Conservation (phyloP, 345 rosid species). For the Barbarea vulgaris region DNA sequence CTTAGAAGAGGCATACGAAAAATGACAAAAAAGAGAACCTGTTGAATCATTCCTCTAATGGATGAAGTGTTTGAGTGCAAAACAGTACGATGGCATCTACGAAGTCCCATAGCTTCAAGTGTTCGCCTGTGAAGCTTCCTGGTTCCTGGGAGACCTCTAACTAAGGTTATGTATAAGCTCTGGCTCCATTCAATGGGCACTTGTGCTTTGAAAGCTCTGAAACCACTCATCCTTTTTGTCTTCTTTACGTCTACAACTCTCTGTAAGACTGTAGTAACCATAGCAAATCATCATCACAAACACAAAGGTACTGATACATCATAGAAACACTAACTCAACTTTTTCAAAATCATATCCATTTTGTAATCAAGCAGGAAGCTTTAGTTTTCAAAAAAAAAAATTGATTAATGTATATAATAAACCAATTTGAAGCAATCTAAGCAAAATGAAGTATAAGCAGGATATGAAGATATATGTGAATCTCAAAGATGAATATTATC, state of each 20-base stretch:
- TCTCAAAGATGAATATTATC: not conserved
- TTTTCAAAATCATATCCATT: not conserved
- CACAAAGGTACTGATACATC: not conserved
- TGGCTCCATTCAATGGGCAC: constrained; percentile 71
- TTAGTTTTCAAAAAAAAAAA: too few species aligned
- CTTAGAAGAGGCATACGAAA: not conserved
- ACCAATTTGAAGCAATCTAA: not conserved
- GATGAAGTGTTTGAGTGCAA: constrained; percentile 65
- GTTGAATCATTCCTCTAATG: constrained; percentile 75
- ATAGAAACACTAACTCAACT: not conserved
- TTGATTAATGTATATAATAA: not conserved
- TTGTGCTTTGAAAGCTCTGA: constrained; percentile 72
- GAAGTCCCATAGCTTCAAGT: constrained; percentile 69
- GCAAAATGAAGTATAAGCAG: not conserved
- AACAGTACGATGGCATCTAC: constrained; percentile 77
- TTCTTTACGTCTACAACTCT: not conserved
- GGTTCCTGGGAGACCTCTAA: constrained; percentile 83
- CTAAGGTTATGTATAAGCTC: constrained; percentile 68
- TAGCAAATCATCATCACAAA: constrained; percentile 15
- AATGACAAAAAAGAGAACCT: constrained; percentile 45
- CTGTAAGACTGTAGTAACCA: not conserved
- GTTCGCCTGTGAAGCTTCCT: constrained; percentile 83
- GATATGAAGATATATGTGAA: not conserved
- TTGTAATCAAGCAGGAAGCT: not conserved
- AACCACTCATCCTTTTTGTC: constrained; percentile 60